Conservation (phyloP, 1,284 basidiomycete genomes). For the Butyriboletus appendiculatus region DNA sequence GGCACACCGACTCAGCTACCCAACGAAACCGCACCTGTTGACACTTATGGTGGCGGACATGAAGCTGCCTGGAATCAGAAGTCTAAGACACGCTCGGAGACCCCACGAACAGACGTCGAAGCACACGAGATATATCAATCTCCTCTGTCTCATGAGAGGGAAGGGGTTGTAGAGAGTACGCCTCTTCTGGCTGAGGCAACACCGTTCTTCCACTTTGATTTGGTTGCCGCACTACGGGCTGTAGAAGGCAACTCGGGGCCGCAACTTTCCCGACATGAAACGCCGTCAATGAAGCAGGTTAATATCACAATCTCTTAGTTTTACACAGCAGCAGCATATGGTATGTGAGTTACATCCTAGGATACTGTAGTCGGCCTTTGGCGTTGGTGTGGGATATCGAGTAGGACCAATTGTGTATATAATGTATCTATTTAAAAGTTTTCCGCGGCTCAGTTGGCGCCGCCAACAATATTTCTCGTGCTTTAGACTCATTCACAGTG, state of each 20-base stretch:
- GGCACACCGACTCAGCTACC: constrained; percentile 47
- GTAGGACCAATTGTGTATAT: not conserved
- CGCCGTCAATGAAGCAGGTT: constrained; percentile 13
- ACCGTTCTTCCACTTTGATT: constrained; percentile 88
- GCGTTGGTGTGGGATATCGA: not conserved
- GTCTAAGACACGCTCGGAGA: constrained; percentile 6
- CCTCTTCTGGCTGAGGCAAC: constrained; percentile 59
- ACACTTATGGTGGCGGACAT: constrained; percentile 55
- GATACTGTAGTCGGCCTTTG: not conserved
- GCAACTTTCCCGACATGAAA: constrained; percentile 7
- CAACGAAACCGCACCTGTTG: constrained; percentile 74
- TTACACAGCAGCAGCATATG: not conserved
- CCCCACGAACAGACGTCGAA: constrained; percentile 37
- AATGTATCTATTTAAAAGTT: not conserved
- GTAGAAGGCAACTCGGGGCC: constrained; percentile 48
- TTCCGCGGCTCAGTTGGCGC: constrained; percentile 11
- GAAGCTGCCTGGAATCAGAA: constrained; percentile 26
- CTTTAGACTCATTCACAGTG: too few relatives aligned
- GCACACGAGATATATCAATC: constrained; percentile 33
- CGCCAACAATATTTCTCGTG: too few relatives aligned
- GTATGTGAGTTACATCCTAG: not conserved
- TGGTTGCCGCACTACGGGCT: constrained; percentile 69
- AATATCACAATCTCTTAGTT: constrained; percentile 2
- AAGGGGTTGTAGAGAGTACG: constrained; percentile 24
- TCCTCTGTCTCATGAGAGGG: constrained; percentile 6